Evolutionary conservation across 2,329 filamentous ascomycete species (phyloP).

Genomic region (Phyllosticta citribraziliensis): DNA sequence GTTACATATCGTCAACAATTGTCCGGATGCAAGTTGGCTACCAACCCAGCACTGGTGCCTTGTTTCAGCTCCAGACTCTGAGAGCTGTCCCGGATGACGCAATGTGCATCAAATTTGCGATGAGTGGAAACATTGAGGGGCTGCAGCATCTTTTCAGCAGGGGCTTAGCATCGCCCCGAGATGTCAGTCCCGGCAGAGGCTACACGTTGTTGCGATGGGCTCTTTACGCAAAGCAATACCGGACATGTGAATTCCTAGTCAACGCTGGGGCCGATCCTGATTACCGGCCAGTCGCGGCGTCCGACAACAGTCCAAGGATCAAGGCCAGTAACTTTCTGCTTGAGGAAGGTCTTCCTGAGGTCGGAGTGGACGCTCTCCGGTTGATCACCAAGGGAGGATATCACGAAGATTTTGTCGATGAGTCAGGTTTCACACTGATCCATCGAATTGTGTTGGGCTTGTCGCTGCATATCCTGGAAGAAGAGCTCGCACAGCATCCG

Average conservation of each 20-base stretch:
- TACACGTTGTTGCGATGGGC: slow-evolving; percentile 27
- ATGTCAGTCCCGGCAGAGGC: slow-evolving; percentile 23
- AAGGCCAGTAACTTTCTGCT: slow-evolving; percentile 20
- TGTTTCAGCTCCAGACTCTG: slow-evolving; percentile 20
- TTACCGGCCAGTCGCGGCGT: slow-evolving; percentile 17
- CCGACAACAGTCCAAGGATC: slow-evolving; percentile 18
- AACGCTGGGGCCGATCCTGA: slow-evolving; percentile 22
- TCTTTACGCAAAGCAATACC: slow-evolving; percentile 25
- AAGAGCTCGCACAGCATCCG: slow-evolving; percentile 13
- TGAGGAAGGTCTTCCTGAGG: slow-evolving; percentile 13
- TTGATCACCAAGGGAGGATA: slow-evolving; percentile 1
- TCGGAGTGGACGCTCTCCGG: not conserved
- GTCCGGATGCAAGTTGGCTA: slow-evolving; percentile 18
- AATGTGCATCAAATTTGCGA: slow-evolving; percentile 21
- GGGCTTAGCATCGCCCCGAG: slow-evolving; percentile 23
- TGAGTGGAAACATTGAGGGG: slow-evolving; percentile 23
- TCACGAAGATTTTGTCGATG: slow-evolving; percentile 17
- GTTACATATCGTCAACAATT: slow-evolving; percentile 18
- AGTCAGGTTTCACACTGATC: slow-evolving; percentile 15
- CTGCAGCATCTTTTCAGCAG: slow-evolving; percentile 21
- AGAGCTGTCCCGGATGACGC: slow-evolving; percentile 22
- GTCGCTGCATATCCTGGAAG: slow-evolving; percentile 14
- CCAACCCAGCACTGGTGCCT: slow-evolving; percentile 15
- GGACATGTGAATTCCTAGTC: slow-evolving; percentile 21
- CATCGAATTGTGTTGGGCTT: slow-evolving; percentile 19